Evolutionary conservation across 768 basidiomycete genomes (phyloP).

Genomic region (Trichaptum fuscoviolaceum): DNA sequence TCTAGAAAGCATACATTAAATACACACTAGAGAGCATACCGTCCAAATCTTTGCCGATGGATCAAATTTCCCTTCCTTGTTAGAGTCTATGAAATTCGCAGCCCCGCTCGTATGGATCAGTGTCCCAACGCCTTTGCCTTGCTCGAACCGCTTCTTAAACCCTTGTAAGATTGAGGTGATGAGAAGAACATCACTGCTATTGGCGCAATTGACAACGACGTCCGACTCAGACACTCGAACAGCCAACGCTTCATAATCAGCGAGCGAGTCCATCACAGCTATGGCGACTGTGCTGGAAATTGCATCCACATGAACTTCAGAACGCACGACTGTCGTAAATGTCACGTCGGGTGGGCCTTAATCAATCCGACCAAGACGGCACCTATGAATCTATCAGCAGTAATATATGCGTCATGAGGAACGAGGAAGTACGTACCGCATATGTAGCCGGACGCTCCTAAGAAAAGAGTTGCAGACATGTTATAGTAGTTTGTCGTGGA

Average conservation of each 20-base stretch:
- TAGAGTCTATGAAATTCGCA: neutral
- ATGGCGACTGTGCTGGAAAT: neutral
- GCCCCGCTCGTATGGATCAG: constrained; percentile 3
- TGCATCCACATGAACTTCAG: neutral
- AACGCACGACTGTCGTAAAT: neutral
- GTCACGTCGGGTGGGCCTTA: neutral
- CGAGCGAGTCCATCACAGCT: neutral
- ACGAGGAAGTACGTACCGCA: neutral
- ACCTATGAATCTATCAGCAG: neutral
- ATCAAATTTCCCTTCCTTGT: neutral
- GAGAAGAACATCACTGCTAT: neutral
- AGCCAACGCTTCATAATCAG: neutral
- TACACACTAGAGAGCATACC: neutral
- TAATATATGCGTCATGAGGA: neutral
- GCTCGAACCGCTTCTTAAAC: neutral
- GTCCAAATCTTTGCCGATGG: neutral
- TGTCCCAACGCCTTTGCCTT: constrained; percentile 2
- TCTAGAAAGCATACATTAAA: neutral
- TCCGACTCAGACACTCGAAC: neutral
- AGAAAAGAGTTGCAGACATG: neutral
- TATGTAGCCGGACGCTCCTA: constrained; percentile 1
- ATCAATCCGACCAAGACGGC: neutral
- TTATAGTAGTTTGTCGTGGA: neutral
- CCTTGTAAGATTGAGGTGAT: neutral
- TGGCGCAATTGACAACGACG: neutral